Evolutionary conservation across 768 basidiomycete species (phyloP), one percentile per base, ranked within the genome.

Genomic region (Lactarius sanguifluus): DNA sequence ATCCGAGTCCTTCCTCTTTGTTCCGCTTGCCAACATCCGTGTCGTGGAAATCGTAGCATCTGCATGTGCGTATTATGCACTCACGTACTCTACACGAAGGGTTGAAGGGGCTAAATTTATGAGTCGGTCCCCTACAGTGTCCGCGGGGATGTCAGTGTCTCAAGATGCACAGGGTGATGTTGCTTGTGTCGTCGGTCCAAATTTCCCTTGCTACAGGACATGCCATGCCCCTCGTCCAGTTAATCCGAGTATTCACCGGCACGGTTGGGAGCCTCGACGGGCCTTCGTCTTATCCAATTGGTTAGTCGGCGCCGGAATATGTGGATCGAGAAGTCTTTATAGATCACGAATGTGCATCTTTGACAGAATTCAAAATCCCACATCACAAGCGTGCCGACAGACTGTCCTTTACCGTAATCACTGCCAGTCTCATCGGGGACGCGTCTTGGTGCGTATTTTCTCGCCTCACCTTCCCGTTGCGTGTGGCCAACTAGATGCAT

Each of bases 271-370:
- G 54, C 1, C n/a, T 54, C 7, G 16, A 10, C 7, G 59, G 59
- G 32, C 23, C 61, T 16, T 34, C 52, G 18, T 5, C 8, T 10
- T 65, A 68, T 40, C 3, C 56, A 7, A 13, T 41, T 5, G 10
- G 57, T 30, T 34, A 50, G n/a, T 3, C 64, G 36, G 38, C 52
- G 15, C 67, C 67, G 23, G 67, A 65, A 7, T 59, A 47, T 23
- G 16, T 60, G 20, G 59, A 43, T 4, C 59, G 57, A 57, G 54
- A 60, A 32, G 30, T 57, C 30, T 47, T 47, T 68, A 3, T 68
- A 65, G 41, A 30, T 68, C 40, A 64, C 64, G 1, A 68, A 68
- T 34, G 67, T 68, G 6, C 20, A 59, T n/a, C 32, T 34, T 16
- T 38, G 32, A 34, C 8, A 34, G 32, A 34, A 4, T 16, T n/a